Percentiles rank a stretch among this genome's conserved stretches.
phyloP scores from a whole-genome alignment of 1,139 yeast genomes.

The Lodderomyces margitis region DNA sequence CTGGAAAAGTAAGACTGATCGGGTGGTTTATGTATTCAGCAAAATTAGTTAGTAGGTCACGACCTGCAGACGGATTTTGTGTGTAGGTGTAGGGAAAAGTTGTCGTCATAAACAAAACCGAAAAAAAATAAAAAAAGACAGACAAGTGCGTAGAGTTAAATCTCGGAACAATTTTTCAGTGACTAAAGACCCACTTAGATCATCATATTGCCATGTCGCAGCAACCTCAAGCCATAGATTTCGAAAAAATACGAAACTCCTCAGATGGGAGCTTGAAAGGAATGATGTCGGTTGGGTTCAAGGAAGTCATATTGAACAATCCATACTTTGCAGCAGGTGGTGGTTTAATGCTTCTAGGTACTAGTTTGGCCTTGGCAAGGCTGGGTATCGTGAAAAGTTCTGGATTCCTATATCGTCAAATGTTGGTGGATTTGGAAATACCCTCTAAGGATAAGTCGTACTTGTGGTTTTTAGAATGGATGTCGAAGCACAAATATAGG shows the following conservation, averaged over 20 bases:
- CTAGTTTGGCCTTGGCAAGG: slow-evolving; percentile 76
- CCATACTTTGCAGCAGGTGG: slow-evolving; percentile 98
- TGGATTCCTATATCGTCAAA: slow-evolving; percentile 69
- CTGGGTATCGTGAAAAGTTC: slow-evolving; percentile 66
- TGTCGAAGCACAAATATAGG: slow-evolving; percentile 76
- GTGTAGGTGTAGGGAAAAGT: too few species aligned
- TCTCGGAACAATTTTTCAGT: slow-evolving; percentile 1
- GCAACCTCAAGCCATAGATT: slow-evolving; percentile 24
- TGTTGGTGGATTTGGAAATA: slow-evolving; percentile 89
- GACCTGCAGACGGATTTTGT: too few species aligned
- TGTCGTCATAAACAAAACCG: too few species aligned
- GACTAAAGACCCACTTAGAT: neutral
- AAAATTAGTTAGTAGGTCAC: too few species aligned
- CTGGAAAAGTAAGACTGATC: neutral
- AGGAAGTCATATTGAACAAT: slow-evolving; percentile 63
- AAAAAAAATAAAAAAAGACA: too few species aligned
- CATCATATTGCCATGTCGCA: slow-evolving; percentile 12
- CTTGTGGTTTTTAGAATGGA: slow-evolving; percentile 95
- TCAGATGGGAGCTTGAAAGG: slow-evolving; percentile 42
- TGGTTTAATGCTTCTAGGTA: slow-evolving; percentile 91
- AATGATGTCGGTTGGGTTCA: slow-evolving; percentile 37
- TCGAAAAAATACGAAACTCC: slow-evolving; percentile 33
- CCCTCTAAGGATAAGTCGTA: slow-evolving; percentile 93
- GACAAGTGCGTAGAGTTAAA: too few species aligned
- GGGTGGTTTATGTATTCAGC: too few species aligned